These are phyloP conservation scores for Blastocystis sp. DNA, from an alignment of 352 stramenopile genomes.

Conservation along the genomic window DNA sequence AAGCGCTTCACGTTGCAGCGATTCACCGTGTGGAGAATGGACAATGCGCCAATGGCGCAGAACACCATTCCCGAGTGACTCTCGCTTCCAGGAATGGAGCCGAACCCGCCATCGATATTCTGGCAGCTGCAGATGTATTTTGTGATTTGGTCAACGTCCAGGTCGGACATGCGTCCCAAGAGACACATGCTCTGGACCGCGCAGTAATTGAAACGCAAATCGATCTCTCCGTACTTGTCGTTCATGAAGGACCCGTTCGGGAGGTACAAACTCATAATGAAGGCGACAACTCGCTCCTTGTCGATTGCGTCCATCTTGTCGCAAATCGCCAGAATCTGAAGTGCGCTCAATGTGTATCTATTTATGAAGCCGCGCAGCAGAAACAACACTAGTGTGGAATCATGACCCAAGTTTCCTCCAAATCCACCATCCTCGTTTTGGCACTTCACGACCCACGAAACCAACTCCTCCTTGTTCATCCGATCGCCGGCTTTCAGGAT, in stretches of 20 bases:
- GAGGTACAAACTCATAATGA: constrained; percentile 36
- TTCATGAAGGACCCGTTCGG: constrained; percentile 86
- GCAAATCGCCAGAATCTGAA: constrained; percentile 89
- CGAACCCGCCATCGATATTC: constrained; percentile 87
- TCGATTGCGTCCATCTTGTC: constrained; percentile 73
- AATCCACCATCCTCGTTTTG: constrained; percentile 81
- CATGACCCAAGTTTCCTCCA: constrained; percentile 84
- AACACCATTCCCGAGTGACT: constrained; percentile 93
- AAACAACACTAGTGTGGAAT: constrained; percentile 86
- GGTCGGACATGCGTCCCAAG: constrained; percentile 71
- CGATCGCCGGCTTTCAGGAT: constrained; percentile 76
- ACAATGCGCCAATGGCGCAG: constrained; percentile 85
- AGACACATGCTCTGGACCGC: constrained; percentile 84
- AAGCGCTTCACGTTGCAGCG: constrained; percentile 61
- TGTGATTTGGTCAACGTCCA: constrained; percentile 77
- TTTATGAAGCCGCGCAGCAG: not conserved
- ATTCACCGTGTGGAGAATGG: constrained; percentile 70
- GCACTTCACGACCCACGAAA: constrained; percentile 87
- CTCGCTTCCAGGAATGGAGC: constrained; percentile 77
- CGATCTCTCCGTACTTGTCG: constrained; percentile 89
- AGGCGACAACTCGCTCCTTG: constrained; percentile 47
- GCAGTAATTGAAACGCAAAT: constrained; percentile 96
- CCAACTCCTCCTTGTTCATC: constrained; percentile 72
- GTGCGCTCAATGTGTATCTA: constrained; percentile 77
- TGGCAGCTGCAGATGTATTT: constrained; percentile 83